Evolutionary conservation across 2,329 filamentous ascomycete species (phyloP), one percentile per base, ranked within the genome.

Genomic region (Verruconis gallopava): DNA sequence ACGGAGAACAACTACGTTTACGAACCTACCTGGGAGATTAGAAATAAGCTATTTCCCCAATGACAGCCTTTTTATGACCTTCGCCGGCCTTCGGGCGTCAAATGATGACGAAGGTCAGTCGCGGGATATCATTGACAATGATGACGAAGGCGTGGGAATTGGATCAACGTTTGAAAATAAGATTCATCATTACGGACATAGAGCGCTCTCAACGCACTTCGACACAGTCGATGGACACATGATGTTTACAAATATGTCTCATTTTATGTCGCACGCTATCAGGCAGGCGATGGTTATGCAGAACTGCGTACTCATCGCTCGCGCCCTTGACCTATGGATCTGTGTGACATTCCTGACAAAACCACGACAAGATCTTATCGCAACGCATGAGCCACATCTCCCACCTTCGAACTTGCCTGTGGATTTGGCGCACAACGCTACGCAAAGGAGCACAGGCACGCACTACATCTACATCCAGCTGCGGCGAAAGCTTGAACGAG

Each of bases 31-130:
- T 19, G 70, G 72, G 4, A 62, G 68, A 40, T 67, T 77, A 42
- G 71, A 75, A 50, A 68, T 66, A 20, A 68, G 64, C 1, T 65
- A 74, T 46, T 64, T 68, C 38, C 59, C 64, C n/a, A 62, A 66
- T 15, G 57, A 61, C 13, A 55, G 59, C 19, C 61, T 64, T 12
- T 70, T 61, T 48, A 60, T 68, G 5, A 70, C 67, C 1, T 69
- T 73, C 44, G 58, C 55, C 43, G 59, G 54, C 28, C 53, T 65
- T 3, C 58, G 60, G 42, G 58, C 62, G 34, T n/a, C 38, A 5
- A 14, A n/a, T 4, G 21, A 20, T 21, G 15, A 37, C 5, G 40
- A 21, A 1, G 22, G 17, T 13, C 21, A 20, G 13, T 25, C 18
- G 5, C 21, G 13, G 6, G 15, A 14, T 20, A n/a, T 42, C 9